Evolutionary conservation across 2,329 filamentous ascomycete genomes (phyloP).

Genomic region (Bipolaris cookei): DNA sequence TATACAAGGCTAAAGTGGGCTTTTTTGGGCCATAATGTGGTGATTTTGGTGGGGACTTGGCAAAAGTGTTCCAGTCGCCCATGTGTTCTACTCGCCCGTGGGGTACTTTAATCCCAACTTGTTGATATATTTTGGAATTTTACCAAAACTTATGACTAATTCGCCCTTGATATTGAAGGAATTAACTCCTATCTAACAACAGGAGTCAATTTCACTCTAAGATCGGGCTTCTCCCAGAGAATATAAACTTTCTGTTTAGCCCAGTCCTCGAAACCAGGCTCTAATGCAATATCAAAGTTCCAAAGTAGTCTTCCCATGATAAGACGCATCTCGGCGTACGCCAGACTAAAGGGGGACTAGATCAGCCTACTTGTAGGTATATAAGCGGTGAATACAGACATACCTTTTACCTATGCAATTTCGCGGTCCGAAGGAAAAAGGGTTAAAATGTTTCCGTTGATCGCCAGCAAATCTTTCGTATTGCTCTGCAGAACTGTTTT

Average conservation of each 20-base stretch:
- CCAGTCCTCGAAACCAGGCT: neutral
- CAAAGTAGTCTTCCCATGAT: neutral
- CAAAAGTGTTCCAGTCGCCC: too few relatives aligned
- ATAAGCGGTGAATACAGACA: neutral
- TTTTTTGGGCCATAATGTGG: too few relatives aligned
- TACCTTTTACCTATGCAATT: conserved; percentile 1
- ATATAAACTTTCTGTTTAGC: neutral
- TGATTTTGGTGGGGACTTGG: too few relatives aligned
- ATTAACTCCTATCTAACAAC: neutral
- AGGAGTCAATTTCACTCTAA: neutral
- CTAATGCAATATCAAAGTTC: neutral
- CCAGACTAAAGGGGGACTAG: neutral
- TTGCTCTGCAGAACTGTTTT: neutral
- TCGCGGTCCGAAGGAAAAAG: neutral
- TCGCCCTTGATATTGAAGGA: too few relatives aligned
- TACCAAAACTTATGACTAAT: too few relatives aligned
- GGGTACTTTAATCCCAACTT: too few relatives aligned
- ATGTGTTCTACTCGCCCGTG: too few relatives aligned
- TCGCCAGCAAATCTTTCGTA: neutral
- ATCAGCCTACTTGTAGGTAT: neutral
- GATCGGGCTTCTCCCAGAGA: neutral
- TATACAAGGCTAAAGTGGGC: too few relatives aligned
- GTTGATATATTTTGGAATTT: too few relatives aligned
- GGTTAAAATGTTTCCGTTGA: neutral
- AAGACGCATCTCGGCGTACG: neutral